Evolutionary conservation across 176 grass and related monocot species (phyloP).

Genomic region (Carex pumila): DNA sequence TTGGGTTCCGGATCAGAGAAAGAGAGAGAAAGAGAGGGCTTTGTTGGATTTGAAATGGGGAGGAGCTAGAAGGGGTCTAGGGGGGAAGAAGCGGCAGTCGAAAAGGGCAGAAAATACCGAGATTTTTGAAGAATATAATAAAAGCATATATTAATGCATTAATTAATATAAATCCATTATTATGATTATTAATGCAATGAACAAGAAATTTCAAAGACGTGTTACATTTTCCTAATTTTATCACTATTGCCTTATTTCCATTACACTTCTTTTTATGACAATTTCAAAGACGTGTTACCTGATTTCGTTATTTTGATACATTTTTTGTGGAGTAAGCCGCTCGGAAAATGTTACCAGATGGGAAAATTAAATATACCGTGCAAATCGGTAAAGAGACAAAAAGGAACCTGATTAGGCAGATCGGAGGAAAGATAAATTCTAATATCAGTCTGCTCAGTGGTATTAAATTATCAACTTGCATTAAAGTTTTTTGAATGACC

Average conservation of each 20-base stretch:
- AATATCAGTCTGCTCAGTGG: not conserved
- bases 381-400: not conserved
- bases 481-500: not conserved
- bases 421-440: not conserved
- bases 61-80: not conserved
- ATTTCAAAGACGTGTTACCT: conserved; percentile 1
- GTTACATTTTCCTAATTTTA: not conserved
- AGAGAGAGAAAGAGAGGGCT: not conserved
- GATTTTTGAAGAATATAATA: not conserved
- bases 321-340: not conserved
- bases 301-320: not conserved
- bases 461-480: not conserved
- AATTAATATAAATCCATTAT: not conserved
- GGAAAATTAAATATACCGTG: not conserved
- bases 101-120: not conserved
- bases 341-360: not conserved
- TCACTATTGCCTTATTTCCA: not conserved
- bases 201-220: not conserved
- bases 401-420: not conserved
- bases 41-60: conserved; percentile 14
- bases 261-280: not conserved
- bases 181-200: not conserved
- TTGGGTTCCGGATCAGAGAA: not conserved
- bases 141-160: not conserved
- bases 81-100: not conserved